Evolutionary conservation across 2,329 filamentous ascomycete genomes (phyloP).

Genomic region (Neonectria hederae): DNA sequence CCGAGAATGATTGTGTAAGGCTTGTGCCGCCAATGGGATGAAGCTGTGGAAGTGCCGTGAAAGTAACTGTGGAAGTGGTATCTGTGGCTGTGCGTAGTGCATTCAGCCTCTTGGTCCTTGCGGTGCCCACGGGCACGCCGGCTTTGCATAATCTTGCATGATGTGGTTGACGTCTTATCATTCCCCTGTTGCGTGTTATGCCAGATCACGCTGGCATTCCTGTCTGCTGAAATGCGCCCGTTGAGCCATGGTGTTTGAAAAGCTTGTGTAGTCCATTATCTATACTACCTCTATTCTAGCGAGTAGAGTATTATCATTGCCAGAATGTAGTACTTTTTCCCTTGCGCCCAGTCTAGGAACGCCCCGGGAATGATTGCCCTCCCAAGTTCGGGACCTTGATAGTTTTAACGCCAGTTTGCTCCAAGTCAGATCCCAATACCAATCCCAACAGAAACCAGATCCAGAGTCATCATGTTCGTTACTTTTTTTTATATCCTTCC

Average conservation of each 20-base stretch:
- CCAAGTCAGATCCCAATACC: background rate
- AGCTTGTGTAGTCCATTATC: constrained; percentile 3
- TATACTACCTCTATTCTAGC: background rate
- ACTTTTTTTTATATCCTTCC: constrained; percentile 7
- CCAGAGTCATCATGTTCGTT: constrained; percentile 16
- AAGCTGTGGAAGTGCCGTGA: background rate
- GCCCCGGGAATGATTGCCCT: constrained; percentile 8
- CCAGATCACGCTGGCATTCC: background rate
- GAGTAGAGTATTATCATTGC: background rate
- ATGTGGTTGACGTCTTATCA: background rate
- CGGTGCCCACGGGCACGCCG: background rate
- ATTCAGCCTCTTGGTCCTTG: background rate
- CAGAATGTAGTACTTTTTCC: background rate
- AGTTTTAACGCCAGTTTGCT: constrained; percentile 10
- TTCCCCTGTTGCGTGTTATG: background rate
- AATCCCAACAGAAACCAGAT: constrained; percentile 3
- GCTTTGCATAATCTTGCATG: constrained; percentile 5
- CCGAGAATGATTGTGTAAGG: background rate
- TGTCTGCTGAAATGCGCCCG: background rate
- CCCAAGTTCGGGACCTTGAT: background rate
- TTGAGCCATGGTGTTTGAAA: background rate
- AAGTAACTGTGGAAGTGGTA: background rate
- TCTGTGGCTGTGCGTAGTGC: background rate
- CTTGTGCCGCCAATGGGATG: background rate
- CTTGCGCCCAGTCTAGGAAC: constrained; percentile 10